phyloP scores from a whole-genome alignment of 2,329 filamentous ascomycete species.

The Xylaria sp. region DNA sequence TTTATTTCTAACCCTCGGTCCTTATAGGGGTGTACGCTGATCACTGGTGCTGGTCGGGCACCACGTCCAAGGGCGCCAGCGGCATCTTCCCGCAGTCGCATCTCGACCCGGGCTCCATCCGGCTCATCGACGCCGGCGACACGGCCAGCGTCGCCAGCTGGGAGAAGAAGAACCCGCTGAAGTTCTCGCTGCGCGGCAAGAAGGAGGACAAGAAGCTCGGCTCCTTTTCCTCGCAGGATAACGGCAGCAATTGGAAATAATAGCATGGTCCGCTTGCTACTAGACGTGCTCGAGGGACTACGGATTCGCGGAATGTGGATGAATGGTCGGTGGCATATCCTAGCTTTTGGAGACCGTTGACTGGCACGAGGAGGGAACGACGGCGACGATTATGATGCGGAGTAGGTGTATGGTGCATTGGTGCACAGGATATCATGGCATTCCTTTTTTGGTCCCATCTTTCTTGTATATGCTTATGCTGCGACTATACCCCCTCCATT shows the following conservation, averaged over 20 bases:
- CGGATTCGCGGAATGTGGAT: neutral
- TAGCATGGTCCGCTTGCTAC: neutral
- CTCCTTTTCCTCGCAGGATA: constrained; percentile 37
- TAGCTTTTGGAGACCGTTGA: neutral
- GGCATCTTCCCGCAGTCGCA: constrained; percentile 52
- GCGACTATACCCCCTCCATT: constrained; percentile 36
- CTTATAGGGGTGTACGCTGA: constrained; percentile 48
- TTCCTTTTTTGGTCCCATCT: constrained; percentile 18
- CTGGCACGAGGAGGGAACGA: constrained; percentile 10
- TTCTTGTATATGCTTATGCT: constrained; percentile 31
- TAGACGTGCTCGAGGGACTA: neutral
- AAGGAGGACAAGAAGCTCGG: constrained; percentile 41
- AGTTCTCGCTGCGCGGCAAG: constrained; percentile 46
- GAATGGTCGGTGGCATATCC: neutral
- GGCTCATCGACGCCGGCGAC: constrained; percentile 44
- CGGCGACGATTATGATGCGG: constrained; percentile 11
- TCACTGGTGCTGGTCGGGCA: constrained; percentile 52
- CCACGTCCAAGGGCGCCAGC: constrained; percentile 49
- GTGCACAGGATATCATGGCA: constrained; percentile 1
- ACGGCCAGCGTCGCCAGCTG: constrained; percentile 45
- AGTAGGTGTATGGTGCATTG: neutral
- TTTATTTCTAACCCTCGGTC: too few relatives aligned
- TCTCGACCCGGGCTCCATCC: constrained; percentile 47
- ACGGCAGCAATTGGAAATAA: constrained; percentile 33
- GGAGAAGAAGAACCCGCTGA: constrained; percentile 48